Conservation (phyloP, 2,329 filamentous ascomycete genomes). For the Sphaerostilbella broomeana region DNA sequence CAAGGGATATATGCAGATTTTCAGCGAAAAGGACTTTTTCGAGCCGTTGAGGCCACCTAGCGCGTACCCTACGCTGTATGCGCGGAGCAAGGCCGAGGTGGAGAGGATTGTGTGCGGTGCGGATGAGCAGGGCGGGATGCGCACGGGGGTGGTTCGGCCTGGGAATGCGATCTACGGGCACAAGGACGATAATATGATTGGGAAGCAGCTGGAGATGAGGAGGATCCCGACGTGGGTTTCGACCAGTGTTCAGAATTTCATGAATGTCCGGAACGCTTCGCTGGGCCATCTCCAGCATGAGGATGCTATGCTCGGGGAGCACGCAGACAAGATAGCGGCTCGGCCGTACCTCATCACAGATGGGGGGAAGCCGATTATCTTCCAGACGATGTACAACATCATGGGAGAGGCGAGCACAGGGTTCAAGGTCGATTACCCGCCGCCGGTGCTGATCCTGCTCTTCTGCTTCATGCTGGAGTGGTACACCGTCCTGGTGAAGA, state of each 20-base stretch:
- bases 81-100: slow-evolving; percentile 43
- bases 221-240: slow-evolving; percentile 37
- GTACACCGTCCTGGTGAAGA: slow-evolving; percentile 15
- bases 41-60: slow-evolving; percentile 32
- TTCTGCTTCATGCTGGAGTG: slow-evolving; percentile 26
- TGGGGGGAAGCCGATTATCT: slow-evolving; percentile 37
- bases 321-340: slow-evolving; percentile 33
- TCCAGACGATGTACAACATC: slow-evolving; percentile 34
- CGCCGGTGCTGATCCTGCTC: slow-evolving; percentile 32
- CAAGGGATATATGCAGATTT: slow-evolving; percentile 35
- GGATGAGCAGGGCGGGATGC: slow-evolving; percentile 33
- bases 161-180: slow-evolving; percentile 48
- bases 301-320: slow-evolving; percentile 38
- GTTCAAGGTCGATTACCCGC: slow-evolving; percentile 26
- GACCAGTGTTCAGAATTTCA: slow-evolving; percentile 43
- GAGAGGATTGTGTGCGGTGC: slow-evolving; percentile 44
- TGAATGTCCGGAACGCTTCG: slow-evolving; percentile 45
- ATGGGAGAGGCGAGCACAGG: slow-evolving; percentile 23
- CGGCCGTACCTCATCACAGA: slow-evolving; percentile 47
- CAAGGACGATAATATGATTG: slow-evolving; percentile 29
- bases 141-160: slow-evolving; percentile 48
- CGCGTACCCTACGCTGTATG: slow-evolving; percentile 45
- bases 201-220: slow-evolving; percentile 29
- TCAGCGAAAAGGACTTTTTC: slow-evolving; percentile 39
- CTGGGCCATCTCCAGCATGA: slow-evolving; percentile 49